phyloP scores from a whole-genome alignment of 1,284 basidiomycete genomes.

The Peniophora sp. region DNA sequence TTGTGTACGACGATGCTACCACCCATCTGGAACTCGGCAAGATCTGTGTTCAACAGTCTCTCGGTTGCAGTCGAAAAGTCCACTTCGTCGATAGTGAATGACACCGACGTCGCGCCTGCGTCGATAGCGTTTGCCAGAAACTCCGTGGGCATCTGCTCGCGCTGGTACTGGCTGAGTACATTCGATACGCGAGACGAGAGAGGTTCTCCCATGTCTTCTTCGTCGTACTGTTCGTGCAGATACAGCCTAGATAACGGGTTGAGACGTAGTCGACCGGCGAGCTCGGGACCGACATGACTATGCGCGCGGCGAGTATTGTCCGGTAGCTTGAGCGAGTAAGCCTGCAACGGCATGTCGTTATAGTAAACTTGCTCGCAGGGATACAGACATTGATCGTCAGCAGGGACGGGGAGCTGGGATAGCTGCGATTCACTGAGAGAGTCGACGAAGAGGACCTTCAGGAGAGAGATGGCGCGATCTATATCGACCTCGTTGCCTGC shows the following conservation, averaged over 20 bases:
- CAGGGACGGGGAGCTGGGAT: not conserved
- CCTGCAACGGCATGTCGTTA: not conserved
- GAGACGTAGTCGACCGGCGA: not conserved
- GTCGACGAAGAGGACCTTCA: not conserved
- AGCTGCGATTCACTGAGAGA: not conserved
- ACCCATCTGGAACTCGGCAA: not conserved
- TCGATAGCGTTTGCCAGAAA: conserved; percentile 6
- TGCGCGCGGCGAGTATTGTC: not conserved
- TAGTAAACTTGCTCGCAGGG: not conserved
- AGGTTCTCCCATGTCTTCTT: conserved; percentile 1
- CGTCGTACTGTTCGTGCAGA: not conserved
- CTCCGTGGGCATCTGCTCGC: not conserved
- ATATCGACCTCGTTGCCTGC: not conserved
- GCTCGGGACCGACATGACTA: not conserved
- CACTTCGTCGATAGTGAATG: conserved; percentile 1
- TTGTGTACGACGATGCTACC: not conserved
- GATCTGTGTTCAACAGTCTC: not conserved
- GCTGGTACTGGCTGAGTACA: conserved; percentile 1
- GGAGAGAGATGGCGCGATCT: not conserved
- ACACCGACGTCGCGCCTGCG: not conserved
- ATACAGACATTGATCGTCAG: not conserved
- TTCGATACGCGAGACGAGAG: not conserved
- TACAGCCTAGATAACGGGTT: not conserved
- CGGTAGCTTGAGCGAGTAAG: not conserved
- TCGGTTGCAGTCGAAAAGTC: not conserved